Evolutionary conservation across 1,284 basidiomycete species (phyloP), one percentile per base, ranked within the genome.

Genomic region (Pseudozyma thailandica): DNA sequence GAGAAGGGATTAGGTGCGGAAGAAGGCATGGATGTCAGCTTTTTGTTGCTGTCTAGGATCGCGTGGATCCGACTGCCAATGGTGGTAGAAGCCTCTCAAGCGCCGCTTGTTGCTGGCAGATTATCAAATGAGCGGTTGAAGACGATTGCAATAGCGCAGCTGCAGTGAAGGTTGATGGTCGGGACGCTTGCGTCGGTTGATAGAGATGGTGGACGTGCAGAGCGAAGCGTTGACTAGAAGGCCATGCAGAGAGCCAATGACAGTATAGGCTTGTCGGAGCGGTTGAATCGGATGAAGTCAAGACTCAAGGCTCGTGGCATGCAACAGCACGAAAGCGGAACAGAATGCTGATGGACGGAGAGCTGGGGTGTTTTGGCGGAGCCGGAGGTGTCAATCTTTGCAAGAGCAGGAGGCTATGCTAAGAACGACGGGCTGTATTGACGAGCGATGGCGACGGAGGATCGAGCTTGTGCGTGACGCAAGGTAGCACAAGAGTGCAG

Each of bases 1-100:
- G 10, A 23, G 38, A 39, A 55, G n/a, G 56, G 58, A 9, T 37
- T 47, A n/a, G 43, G 33, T 15, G 52, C 38, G 33, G 53, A 66
- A 8, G 56, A 55, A 56, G 35, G 27, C 63, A 66, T 66, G 39
- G 43, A 45, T 37, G 63, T 66, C 45, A 66, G 63, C 60, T 50
- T 28, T 26, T 6, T 30, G 25, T 35, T 28, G 49, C 33, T 43
- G 35, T 21, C 42, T 26, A 27, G 33, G 56, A 56, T 55, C 48
- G 42, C 21, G 27, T 52, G n/a, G 53, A 63, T 28, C 38, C 50
- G 53, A 56, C 39, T n/a, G 33, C 18, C 21, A 21, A 20, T 6
- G 13, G 10, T 21, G 6, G 6, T 4, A n/a, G 38, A 41, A 7
- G 18, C 38, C 38, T 21, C 7, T 21, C 6, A 3, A 23, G 18